Base-by-base conservation (phyloP, 2,329 filamentous ascomycete species). In the Pseudovirgaria hyperparasitica region DNA sequence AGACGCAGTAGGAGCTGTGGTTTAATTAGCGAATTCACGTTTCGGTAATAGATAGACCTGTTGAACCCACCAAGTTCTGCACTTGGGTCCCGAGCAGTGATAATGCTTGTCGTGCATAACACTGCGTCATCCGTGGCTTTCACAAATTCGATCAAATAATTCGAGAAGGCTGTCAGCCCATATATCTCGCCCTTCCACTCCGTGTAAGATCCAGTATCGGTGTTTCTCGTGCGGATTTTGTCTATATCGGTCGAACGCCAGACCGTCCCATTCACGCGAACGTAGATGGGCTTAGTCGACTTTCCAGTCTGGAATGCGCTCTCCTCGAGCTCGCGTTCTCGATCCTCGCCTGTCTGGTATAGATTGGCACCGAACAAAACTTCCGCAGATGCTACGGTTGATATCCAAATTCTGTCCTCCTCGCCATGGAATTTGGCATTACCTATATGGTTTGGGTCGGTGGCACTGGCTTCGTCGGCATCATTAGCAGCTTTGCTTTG, bases 161-260 rank as follows among this genome's bases (percentile, higher is more conserved):
- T 84, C 31, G 77, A 81, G 39, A 76, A 62, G 6, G 81, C 76
- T 11, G 79, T 72, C 25, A 77, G 61, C 33, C 72, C 72, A 33
- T 70, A 74, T 27, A 77, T 72, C 48, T 74, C 70, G 37, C 79
- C 81, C 16, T 70, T 72, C 75, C 76, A 86, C 24, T 68, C n/a
- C n/a, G n/a, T n/a, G n/a, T n/a, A n/a, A n/a, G n/a, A n/a, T n/a
- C n/a, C n/a, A n/a, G n/a, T n/a, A n/a, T n/a, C n/a, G n/a, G n/a
- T n/a, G n/a, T n/a, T n/a, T n/a, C n/a, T n/a, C n/a, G n/a, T n/a
- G n/a, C n/a, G n/a, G n/a, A n/a, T n/a, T n/a, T n/a, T n/a, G n/a
- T n/a, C n/a, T n/a, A n/a, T n/a, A 39, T 76, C 68, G 8, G 77
- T 81, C 2, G 79, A 79, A 45, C 80, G 79, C 81, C 81, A 87